Evolutionary conservation across 805 yeast genomes (phyloP), one percentile per base, ranked within the genome.

Genomic region (Candida pseudofarinosa): DNA sequence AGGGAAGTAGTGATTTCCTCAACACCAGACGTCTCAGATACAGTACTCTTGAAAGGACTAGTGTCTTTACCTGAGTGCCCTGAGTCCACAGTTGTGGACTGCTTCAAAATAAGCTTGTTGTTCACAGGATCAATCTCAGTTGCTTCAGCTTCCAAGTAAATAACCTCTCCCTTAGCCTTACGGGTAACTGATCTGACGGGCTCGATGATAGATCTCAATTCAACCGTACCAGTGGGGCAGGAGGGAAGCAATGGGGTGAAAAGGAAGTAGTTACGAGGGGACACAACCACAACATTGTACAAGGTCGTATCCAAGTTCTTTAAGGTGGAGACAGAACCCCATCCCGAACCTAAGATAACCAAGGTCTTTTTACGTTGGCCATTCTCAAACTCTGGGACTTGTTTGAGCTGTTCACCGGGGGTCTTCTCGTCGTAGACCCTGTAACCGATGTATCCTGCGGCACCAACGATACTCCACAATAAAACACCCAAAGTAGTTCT

Each of bases 201-300:
- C 65, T 90, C 97, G 67, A 88, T 85, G 60, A 90, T 90, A 18
- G 97, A 90, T 65, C 93, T 87, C 51, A 79, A 66, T 58, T 88
- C 96, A 46, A 88, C 81, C 40, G 96, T 86, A 50, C 97, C 97
- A 32, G 96, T 90, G 44, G 97, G 95, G 53, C 91, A 86, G 19
- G 96, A 86, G 37, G 98, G 97, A 55, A 90, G 75, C 61, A 90
- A 73, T n/a, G 98, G 97, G 44, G 98, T 90, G 76, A 91, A 90
- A 56, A 90, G 74, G 70, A 90, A 89, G 74, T 88, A 91, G 74
- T 90, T 91, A 72, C 97, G 81, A 49, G 98, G 97, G 34, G 96
- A 88, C 37, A 90, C 85, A 43, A 90, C 81, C 39, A 88, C 81
- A 39, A 90, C 97, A 60, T 91, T 88, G 70, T 88, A 90, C 63